These are phyloP conservation scores for Singerocomus inundabilis DNA, from an alignment of 1,284 basidiomycete genomes.

Conservation along the genomic window DNA sequence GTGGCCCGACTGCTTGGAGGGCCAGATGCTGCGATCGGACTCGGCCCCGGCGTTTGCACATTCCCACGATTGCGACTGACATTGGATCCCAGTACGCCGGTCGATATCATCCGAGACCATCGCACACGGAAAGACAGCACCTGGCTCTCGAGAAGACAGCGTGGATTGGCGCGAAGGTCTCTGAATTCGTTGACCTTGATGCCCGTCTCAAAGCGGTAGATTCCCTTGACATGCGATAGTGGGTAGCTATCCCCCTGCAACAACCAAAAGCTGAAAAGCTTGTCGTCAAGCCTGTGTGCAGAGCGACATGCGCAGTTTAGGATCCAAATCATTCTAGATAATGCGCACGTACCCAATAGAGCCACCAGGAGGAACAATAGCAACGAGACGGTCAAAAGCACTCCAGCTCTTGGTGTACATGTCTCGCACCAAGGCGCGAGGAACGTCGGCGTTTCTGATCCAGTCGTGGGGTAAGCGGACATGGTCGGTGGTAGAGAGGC, in stretches of 20 bases:
- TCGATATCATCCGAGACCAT: constrained; percentile 68
- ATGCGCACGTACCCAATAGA: constrained; percentile 66
- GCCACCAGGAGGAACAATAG: constrained; percentile 82
- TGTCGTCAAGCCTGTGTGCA: constrained; percentile 70
- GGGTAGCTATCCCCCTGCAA: constrained; percentile 74
- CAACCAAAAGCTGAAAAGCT: constrained; percentile 83
- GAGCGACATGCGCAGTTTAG: not conserved
- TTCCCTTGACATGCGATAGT: constrained; percentile 76
- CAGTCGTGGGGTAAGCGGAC: not conserved
- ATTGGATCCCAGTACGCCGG: constrained; percentile 50
- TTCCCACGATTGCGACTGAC: constrained; percentile 34
- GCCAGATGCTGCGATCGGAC: constrained; percentile 32
- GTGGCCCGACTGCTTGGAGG: constrained; percentile 37
- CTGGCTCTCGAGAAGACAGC: constrained; percentile 77
- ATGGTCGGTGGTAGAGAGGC: not conserved
- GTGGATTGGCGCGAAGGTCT: constrained; percentile 80
- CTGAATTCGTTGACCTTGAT: constrained; percentile 82
- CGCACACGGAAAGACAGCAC: constrained; percentile 74
- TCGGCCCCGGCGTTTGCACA: constrained; percentile 29
- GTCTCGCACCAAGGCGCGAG: constrained; percentile 76
- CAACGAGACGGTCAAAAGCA: constrained; percentile 79
- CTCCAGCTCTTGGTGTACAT: constrained; percentile 91
- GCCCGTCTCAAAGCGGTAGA: constrained; percentile 81
- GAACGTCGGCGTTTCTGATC: constrained; percentile 78
- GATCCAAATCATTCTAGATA: not conserved